A percentile compares a stretch with the other conserved stretches of the same genome.
Evolutionary conservation across 768 basidiomycete species (phyloP).

Genomic region (Suillus americanus): DNA sequence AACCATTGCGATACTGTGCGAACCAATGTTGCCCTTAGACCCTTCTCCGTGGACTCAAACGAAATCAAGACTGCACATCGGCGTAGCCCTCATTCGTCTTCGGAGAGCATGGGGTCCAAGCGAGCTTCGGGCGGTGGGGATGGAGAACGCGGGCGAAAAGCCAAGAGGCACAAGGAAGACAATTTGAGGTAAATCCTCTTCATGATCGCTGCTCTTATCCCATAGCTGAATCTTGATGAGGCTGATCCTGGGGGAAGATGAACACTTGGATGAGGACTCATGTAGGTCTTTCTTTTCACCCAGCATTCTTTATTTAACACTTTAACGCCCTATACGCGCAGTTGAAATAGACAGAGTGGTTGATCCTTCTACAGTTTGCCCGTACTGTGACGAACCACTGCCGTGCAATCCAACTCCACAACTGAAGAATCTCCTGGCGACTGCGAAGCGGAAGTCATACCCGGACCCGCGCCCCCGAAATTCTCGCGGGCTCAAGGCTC

Average conservation of each 20-base stretch:
- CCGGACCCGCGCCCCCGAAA: conserved; percentile 69
- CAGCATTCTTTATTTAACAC: neutral
- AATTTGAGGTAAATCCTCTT: conserved; percentile 12
- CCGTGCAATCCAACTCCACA: conserved; percentile 62
- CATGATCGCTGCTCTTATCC: neutral
- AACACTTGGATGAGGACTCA: conserved; percentile 37
- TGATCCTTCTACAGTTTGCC: conserved; percentile 73
- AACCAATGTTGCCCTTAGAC: conserved; percentile 18
- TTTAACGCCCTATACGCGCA: conserved; percentile 22
- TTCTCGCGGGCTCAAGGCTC: conserved; percentile 57
- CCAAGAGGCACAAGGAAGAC: conserved; percentile 36
- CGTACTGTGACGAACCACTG: conserved; percentile 75
- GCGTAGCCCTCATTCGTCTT: conserved; percentile 23
- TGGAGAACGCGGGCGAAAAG: conserved; percentile 22
- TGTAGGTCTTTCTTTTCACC: conserved; percentile 29
- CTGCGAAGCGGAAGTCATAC: conserved; percentile 52
- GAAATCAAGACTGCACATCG: conserved; percentile 38
- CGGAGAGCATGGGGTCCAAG: conserved; percentile 20
- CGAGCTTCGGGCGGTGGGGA: conserved; percentile 35
- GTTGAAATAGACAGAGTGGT: conserved; percentile 50
- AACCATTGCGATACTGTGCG: neutral
- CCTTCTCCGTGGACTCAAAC: conserved; percentile 53
- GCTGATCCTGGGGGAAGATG: neutral
- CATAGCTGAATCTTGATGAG: neutral
- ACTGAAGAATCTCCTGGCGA: conserved; percentile 52